Evolutionary conservation across 1,284 basidiomycete genomes (phyloP), one percentile per base, ranked within the genome.

Genomic region (Cryptococcus sp.): DNA sequence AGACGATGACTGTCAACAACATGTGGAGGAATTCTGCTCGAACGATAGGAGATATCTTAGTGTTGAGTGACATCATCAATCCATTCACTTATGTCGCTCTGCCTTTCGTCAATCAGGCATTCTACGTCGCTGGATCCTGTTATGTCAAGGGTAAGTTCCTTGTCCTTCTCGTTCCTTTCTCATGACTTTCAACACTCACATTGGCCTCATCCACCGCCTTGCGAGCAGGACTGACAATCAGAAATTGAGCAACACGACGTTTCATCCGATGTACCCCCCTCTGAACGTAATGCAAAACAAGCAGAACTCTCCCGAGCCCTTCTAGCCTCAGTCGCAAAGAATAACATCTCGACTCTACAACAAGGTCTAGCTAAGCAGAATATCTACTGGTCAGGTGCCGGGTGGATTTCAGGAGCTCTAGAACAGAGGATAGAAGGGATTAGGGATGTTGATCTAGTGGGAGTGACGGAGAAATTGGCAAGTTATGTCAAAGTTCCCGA

Each of bases 21-120:
- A 50, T 65, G 7, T 67, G 65, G 65, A 47, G 59, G n/a, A 61
- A 63, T 50, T 59, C 55, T 11, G 66, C 58, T 2, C 53, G 66
- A 10, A 64, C 62, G 3, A 66, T 67, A 14, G 66, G 63, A n/a
- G 66, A 67, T 49, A 61, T 66, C 14, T 51, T 67, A 18, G 63
- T 66, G 1, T 48, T 67, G 0, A 48, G 48, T 31, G 66, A 67
- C 31, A 61, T 67, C 23, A 60, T 66, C 52, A 57, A 62, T 45
- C 63, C 66, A 1, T 40, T 41, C 31, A 53, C 56, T 2, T 67
- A 66, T 48, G 37, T 61, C 18, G 51, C 57, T 4, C 49, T 66
- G 2, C 66, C 66, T 16, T 67, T 64, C 36, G 54, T 57, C 40
- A 66, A 64, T 46, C 63, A 67, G 47, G 60, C 62, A 2, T 63